Conservation (phyloP, 1,284 basidiomycete species). For the Ganoderma leucocontextum region DNA sequence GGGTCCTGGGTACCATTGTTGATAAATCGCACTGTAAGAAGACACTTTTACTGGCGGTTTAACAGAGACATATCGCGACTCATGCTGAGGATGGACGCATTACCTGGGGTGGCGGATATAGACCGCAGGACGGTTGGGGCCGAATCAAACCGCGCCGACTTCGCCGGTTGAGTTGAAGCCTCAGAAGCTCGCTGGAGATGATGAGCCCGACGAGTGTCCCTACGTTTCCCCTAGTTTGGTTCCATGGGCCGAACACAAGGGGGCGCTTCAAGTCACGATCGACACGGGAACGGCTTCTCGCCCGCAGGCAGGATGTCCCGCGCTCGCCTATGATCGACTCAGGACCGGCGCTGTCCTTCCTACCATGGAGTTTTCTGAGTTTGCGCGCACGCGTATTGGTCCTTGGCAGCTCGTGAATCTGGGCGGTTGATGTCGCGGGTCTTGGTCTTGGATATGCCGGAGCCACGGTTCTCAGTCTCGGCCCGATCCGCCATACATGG, state of each 20-base stretch:
- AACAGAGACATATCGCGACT: too few relatives aligned
- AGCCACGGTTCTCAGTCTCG: too few relatives aligned
- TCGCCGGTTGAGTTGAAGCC: slow-evolving; percentile 80
- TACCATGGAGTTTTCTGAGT: slow-evolving; percentile 38
- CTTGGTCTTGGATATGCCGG: too few relatives aligned
- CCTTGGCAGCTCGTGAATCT: slow-evolving; percentile 39
- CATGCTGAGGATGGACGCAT: slow-evolving; percentile 48
- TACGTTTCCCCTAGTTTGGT: slow-evolving; percentile 30
- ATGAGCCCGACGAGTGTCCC: slow-evolving; percentile 52
- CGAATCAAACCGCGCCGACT: slow-evolving; percentile 80
- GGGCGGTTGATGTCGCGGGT: slow-evolving; percentile 34
- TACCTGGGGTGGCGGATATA: slow-evolving; percentile 62
- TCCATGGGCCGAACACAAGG: slow-evolving; percentile 35
- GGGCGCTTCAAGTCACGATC: slow-evolving; percentile 49
- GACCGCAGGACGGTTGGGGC: slow-evolving; percentile 65
- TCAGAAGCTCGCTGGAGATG: slow-evolving; percentile 69
- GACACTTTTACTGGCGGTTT: too few relatives aligned
- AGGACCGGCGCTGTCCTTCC: slow-evolving; percentile 65
- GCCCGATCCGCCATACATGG: too few relatives aligned
- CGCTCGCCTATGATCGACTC: slow-evolving; percentile 67
- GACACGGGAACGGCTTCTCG: slow-evolving; percentile 49
- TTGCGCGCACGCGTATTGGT: slow-evolving; percentile 41
- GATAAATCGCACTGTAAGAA: too few relatives aligned
- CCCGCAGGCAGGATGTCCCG: slow-evolving; percentile 37
- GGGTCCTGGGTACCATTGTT: too few relatives aligned